Conservation (phyloP, 2,329 filamentous ascomycete genomes). For the Fusarium irregulare region DNA sequence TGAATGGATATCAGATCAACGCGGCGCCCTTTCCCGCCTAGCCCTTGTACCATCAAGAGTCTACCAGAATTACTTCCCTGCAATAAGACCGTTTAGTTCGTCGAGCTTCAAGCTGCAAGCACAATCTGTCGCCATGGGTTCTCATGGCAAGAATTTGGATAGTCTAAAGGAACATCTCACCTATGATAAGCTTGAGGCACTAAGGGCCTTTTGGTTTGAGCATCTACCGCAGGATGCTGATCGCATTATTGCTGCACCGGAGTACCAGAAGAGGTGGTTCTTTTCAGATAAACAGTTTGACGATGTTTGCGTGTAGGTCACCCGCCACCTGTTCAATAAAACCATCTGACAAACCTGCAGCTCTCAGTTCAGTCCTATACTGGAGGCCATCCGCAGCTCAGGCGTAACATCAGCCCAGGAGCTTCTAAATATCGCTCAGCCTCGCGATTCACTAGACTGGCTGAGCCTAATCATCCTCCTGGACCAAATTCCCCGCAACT, state of each 20-base stretch:
- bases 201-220: slow-evolving; percentile 55
- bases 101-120: neutral
- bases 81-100: slow-evolving; percentile 3
- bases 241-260: slow-evolving; percentile 42
- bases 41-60: slow-evolving; percentile 1
- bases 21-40: slow-evolving; percentile 8
- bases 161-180: slow-evolving; percentile 43
- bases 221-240: slow-evolving; percentile 46
- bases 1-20: slow-evolving; percentile 38
- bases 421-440: slow-evolving; percentile 46
- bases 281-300: slow-evolving; percentile 51
- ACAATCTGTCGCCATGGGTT: slow-evolving; percentile 9
- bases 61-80: neutral
- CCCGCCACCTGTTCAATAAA: too few species aligned
- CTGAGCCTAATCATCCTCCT: slow-evolving; percentile 67
- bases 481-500: slow-evolving; percentile 72
- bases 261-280: slow-evolving; percentile 52
- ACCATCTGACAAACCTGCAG: slow-evolving; percentile 29
- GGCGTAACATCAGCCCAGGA: slow-evolving; percentile 46
- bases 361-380: slow-evolving; percentile 47
- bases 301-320: slow-evolving; percentile 50
- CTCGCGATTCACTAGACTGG: slow-evolving; percentile 50
- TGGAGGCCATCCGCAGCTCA: slow-evolving; percentile 49
- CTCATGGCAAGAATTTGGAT: neutral
- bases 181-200: slow-evolving; percentile 45